These are phyloP conservation scores for Saccharomycopsis javanensis DNA, from an alignment of 805 yeast genomes.

Conservation along the genomic window DNA sequence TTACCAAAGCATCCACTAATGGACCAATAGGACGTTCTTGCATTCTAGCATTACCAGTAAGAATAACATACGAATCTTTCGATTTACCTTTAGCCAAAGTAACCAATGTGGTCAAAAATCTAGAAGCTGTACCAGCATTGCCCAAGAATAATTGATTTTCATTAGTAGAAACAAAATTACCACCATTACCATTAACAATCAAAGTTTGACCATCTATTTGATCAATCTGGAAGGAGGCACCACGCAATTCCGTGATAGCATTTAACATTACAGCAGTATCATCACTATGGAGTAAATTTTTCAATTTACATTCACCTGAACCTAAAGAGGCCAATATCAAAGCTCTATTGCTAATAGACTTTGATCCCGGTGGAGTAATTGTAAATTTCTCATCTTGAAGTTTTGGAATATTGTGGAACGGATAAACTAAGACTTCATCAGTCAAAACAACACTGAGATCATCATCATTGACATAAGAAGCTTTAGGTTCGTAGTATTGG, in stretches of 20 bases:
- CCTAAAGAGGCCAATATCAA: constrained; percentile 88
- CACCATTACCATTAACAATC: constrained; percentile 78
- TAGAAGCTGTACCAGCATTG: constrained; percentile 96
- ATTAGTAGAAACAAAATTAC: constrained; percentile 53
- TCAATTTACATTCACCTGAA: constrained; percentile 69
- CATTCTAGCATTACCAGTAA: constrained; percentile 96
- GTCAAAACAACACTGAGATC: constrained; percentile 76
- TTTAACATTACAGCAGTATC: constrained; percentile 92
- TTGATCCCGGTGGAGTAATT: constrained; percentile 90
- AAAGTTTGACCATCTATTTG: constrained; percentile 80
- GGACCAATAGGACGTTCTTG: constrained; percentile 97
- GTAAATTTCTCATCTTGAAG: constrained; percentile 30
- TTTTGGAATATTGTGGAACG: constrained; percentile 33
- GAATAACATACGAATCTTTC: constrained; percentile 37
- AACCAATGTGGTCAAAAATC: constrained; percentile 89
- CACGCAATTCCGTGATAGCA: constrained; percentile 71
- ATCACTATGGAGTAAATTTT: constrained; percentile 86
- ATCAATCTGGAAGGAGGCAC: constrained; percentile 41
- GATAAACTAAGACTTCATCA: constrained; percentile 64
- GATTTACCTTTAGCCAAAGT: constrained; percentile 55
- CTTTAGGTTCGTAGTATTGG: constrained; percentile 77
- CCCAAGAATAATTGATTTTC: constrained; percentile 74
- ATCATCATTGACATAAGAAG: constrained; percentile 72
- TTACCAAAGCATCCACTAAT: constrained; percentile 77
- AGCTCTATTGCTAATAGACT: constrained; percentile 94